phyloP scores from a whole-genome alignment of 176 grass and related monocot genomes.

The Lolium rigidum region DNA sequence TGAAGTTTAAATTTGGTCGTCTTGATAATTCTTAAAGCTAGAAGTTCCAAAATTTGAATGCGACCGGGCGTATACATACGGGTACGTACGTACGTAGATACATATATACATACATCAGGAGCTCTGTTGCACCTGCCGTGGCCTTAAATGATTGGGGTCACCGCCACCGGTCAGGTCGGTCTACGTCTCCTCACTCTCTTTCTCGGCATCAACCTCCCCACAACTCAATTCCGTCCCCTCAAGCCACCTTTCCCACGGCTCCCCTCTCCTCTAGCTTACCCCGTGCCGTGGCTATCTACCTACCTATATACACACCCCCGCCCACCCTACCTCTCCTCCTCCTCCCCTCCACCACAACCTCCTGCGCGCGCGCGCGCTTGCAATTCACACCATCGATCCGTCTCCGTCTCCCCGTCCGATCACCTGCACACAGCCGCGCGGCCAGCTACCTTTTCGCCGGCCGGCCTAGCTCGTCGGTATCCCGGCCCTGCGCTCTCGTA shows the following conservation, averaged over 20 bases:
- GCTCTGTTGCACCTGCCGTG: constrained; percentile 5
- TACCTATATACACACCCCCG: constrained; percentile 29
- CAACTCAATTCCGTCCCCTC: constrained; percentile 30
- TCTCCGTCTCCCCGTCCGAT: not conserved
- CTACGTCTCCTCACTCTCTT: constrained; percentile 23
- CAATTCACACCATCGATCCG: not conserved
- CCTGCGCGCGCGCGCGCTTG: not conserved
- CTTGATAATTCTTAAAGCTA: too few species aligned
- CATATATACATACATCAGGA: not conserved
- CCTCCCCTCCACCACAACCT: not conserved
- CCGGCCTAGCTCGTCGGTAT: not conserved
- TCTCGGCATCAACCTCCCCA: constrained; percentile 18
- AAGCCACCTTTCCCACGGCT: constrained; percentile 13
- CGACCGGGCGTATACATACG: not conserved
- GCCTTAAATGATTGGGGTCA: constrained; percentile 35
- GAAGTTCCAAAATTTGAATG: too few species aligned
- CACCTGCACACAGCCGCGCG: not conserved
- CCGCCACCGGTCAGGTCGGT: constrained; percentile 26
- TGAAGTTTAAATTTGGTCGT: too few species aligned
- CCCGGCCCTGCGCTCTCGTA: not conserved
- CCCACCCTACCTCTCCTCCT: not conserved
- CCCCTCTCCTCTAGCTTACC: not conserved
- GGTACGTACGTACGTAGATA: not conserved
- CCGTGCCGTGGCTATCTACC: constrained; percentile 14
- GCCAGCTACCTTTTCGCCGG: not conserved